phyloP scores from a whole-genome alignment of 192 early-diverging fungal species.

The Linnemannia schmuckeri region DNA sequence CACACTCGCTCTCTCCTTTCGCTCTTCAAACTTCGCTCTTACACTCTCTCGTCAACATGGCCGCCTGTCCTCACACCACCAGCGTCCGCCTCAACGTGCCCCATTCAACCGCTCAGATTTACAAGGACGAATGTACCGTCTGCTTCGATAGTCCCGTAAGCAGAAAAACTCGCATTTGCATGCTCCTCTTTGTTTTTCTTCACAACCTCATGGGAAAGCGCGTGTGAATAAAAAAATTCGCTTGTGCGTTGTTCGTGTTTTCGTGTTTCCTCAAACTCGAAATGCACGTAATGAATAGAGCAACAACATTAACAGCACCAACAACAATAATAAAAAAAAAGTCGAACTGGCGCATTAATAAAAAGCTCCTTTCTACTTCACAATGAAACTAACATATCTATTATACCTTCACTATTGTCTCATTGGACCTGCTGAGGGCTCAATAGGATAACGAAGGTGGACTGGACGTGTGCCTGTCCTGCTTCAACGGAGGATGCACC shows the following conservation, averaged over 20 bases:
- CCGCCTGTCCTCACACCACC: constrained; percentile 68
- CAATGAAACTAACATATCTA: neutral
- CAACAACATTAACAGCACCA: too few species aligned
- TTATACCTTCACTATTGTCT: neutral
- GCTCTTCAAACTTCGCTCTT: neutral
- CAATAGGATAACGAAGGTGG: constrained; percentile 79
- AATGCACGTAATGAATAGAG: too few species aligned
- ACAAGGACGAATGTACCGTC: constrained; percentile 97
- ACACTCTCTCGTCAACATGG: constrained; percentile 36
- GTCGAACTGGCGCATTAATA: neutral
- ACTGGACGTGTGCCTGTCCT: constrained; percentile 93
- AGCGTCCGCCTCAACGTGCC: constrained; percentile 56
- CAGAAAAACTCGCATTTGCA: neutral
- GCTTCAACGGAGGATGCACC: constrained; percentile 93
- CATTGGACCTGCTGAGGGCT: neutral
- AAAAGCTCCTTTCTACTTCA: too few species aligned
- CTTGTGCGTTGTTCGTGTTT: constrained; percentile 3
- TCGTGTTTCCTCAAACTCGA: neutral
- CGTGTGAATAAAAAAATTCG: constrained; percentile 17
- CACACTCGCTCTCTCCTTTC: neutral
- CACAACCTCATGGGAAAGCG: neutral
- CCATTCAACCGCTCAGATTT: constrained; percentile 64
- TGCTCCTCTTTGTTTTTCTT: neutral
- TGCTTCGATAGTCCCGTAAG: constrained; percentile 82
- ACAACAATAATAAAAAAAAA: too few species aligned